Evolutionary conservation across 176 grass and related monocot species (phyloP), one percentile per base, ranked within the genome.

Genomic region (Miscanthus lutarioriparius): DNA sequence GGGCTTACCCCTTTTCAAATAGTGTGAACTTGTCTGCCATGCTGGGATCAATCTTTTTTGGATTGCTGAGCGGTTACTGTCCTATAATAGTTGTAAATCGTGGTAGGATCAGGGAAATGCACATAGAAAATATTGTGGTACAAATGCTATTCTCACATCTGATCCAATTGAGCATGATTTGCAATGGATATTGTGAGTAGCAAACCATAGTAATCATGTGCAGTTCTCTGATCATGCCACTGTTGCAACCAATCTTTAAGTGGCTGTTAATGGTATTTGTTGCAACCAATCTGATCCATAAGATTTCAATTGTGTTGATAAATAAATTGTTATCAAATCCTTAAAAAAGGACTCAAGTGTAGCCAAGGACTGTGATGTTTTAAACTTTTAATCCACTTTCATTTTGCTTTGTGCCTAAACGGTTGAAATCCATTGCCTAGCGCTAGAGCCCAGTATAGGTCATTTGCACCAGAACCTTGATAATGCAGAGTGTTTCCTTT

Each of bases 351-450:
- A 62, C 47, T 11, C 7, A 26, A 44, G 14, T 58, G 69, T 27
- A 74, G 13, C 35, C 20, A 35, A 22, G 8, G 38, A 62, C 5
- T 82, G 40, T 68, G 40, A 72, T 9, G 30, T 76, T 36, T 11
- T 38, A 12, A 22, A 62, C 1, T 76, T 36, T 11, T 38, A 12
- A 22, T 70, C 1, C 53, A 10, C 39, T 28, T 10, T 25, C 49
- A 38, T 35, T n/a, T 87, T 58, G 9, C 10, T 8, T 65, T 80
- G 67, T 71, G 41, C 49, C 32, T 70, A 65, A 77, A 64, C 23
- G 49, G 23, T 10, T 38, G 12, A 16, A 45, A n/a, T 48, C 19
- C 13, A 71, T 68, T 74, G 58, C 14, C 67, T 74, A 16, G 17
- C 45, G 3, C 45, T 12, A 75, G 15, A 69, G 2, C 16, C 72